Evolutionary conservation across 352 stramenopile genomes (phyloP).

Genomic region (Phytophthora cryptogea): DNA sequence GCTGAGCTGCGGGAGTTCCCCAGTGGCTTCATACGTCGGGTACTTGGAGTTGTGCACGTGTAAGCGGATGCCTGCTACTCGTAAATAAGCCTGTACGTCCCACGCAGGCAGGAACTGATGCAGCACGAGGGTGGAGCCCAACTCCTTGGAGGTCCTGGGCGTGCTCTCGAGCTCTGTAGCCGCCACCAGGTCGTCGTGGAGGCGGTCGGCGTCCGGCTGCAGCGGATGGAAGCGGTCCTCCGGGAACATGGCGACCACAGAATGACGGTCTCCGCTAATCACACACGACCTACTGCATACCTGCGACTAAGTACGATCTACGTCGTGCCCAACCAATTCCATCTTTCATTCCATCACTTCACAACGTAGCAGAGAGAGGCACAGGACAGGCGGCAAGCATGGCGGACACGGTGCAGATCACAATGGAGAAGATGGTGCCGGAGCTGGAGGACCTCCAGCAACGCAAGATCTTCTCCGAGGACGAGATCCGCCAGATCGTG

Average conservation of each 20-base stretch:
- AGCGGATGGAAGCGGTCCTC: constrained; percentile 85
- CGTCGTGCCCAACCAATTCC: constrained; percentile 34
- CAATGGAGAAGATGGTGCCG: constrained; percentile 94
- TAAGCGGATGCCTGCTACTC: constrained; percentile 70
- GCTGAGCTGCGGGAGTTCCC: constrained; percentile 81
- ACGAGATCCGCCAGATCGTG: constrained; percentile 92
- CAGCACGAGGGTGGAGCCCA: constrained; percentile 70
- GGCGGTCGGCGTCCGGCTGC: constrained; percentile 64
- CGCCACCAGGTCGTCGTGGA: constrained; percentile 68
- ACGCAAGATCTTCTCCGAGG: constrained; percentile 82
- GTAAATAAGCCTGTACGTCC: constrained; percentile 86
- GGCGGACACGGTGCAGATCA: constrained; percentile 93
- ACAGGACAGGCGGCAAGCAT: constrained; percentile 42
- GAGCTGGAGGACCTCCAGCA: constrained; percentile 93
- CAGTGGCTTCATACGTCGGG: constrained; percentile 77
- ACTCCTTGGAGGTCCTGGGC: constrained; percentile 71
- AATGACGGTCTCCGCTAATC: constrained; percentile 3
- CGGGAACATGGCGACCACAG: constrained; percentile 59
- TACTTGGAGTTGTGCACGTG: constrained; percentile 90
- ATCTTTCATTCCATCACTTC: constrained; percentile 5
- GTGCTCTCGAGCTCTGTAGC: constrained; percentile 55
- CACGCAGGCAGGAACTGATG: constrained; percentile 87
- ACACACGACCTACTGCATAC: background rate
- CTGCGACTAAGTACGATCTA: constrained; percentile 29
- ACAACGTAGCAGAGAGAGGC: background rate